These are phyloP conservation scores for Globomyces sp. DNA, from an alignment of 371 early-diverging fungal species.

Conservation along the genomic window DNA sequence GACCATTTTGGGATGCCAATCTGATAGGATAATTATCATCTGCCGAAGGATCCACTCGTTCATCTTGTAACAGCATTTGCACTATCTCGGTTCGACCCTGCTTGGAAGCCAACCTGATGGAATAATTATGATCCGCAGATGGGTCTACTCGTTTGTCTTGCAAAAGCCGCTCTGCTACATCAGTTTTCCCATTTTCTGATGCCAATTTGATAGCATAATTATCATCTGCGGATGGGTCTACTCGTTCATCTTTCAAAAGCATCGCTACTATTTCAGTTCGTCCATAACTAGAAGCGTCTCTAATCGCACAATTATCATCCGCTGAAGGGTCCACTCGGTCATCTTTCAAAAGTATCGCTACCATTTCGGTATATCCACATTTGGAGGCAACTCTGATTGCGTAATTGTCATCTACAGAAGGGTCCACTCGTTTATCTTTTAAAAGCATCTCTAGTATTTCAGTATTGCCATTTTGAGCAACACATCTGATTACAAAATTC, in stretches of 20 bases:
- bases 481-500: not conserved
- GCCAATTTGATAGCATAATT: conserved; percentile 23
- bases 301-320: conserved; percentile 12
- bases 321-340: conserved; percentile 17
- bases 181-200: conserved; percentile 13
- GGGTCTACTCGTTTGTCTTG: conserved; percentile 17
- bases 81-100: conserved; percentile 21
- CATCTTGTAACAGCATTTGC: conserved; percentile 17
- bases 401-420: conserved; percentile 6
- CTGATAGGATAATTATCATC: conserved; percentile 13
- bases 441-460: not conserved
- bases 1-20: conserved; percentile 17
- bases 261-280: conserved; percentile 11
- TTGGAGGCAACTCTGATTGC: not conserved
- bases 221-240: conserved; percentile 19
- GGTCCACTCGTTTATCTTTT: not conserved
- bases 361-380: not conserved
- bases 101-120: conserved; percentile 17
- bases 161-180: conserved; percentile 19
- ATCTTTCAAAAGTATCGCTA: not conserved
- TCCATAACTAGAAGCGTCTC: conserved; percentile 15
- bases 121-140: conserved; percentile 12
- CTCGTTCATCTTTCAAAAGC: conserved; percentile 16
- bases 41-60: conserved; percentile 14
- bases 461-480: conserved; percentile 4